Evolutionary conservation across 2,329 filamentous ascomycete genomes (phyloP), one percentile per base, ranked within the genome.

Genomic region (Fusarium kyushuense): DNA sequence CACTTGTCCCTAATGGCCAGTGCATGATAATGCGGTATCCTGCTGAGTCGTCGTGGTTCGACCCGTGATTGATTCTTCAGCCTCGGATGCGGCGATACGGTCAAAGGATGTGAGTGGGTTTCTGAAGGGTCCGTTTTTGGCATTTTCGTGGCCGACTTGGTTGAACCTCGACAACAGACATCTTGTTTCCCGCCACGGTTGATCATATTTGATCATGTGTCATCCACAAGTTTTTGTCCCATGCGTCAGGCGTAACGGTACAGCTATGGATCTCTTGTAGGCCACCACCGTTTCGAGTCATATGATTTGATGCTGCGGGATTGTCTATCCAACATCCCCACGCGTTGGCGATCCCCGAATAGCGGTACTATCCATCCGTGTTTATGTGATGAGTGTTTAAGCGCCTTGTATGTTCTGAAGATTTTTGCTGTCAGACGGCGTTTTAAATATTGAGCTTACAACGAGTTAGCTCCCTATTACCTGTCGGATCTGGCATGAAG

Each of bases 31-130:
- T 68, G 56, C 64, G 57, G 60, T 63, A 41, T 41, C 43, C 47
- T 41, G 57, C 30, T 58, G 41, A 54, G 62, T 62, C 51, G 54
- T 65, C 54, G 60, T 73, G 71, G 58, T 71, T 59, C 46, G 65
- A 61, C 69, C 40, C 67, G 64, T 73, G 71, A 72, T 73, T 73
- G 71, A 72, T 73, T 58, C 46, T 62, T 57, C 52, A 61, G 53
- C 33, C 35, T 55, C 43, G 47, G 48, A 57, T 38, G 49, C 30
- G 30, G 42, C 30, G 42, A 57, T 38, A 54, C 45, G 27, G 53
- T 43, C 29, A 53, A 42, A 54, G 46, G 51, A 48, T 45, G 46
- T 60, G 57, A 49, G 63, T 54, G 67, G 54, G 45, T 35, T 49
- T 33, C 46, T 53, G 27, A 35, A 29, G 38, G 53, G 32, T 41